Evolutionary conservation across 2,329 filamentous ascomycete species (phyloP), one percentile per base, ranked within the genome.

Genomic region (Sporothrix mexicana): DNA sequence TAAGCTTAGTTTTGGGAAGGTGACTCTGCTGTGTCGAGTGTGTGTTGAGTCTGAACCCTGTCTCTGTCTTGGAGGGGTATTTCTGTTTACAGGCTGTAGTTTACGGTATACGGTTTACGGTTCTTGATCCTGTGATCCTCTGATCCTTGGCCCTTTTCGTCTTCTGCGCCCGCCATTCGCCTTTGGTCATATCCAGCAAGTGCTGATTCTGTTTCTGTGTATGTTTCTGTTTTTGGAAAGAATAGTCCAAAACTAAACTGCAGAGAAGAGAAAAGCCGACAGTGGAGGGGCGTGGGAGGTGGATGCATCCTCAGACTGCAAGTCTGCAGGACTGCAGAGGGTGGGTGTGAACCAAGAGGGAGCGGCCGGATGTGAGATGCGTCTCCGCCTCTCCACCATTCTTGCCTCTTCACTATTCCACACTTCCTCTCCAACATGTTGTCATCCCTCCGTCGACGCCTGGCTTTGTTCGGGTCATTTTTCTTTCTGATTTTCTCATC

Each of bases 331-430:
- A n/a, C n/a, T n/a, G n/a, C n/a, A 36, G 3, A 36, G 30, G n/a
- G 45, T 53, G 64, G 59, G 59, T 43, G 59, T 64, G 59, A 55
- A 12, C 2, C 10, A 7, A 23, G 36, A 64, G 59, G 66, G 45
- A 68, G 47, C 66, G 23, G 47, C 47, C 66, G 47, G 66, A 53
- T 53, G 66, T 53, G 47, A 53, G 66, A 53, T 68, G 66, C 64
- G 45, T 7, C 47, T 68, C 47, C 47, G 66, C 41, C 47, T 68
- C 64, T 67, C 64, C 0, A 8, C 64, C n/a, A n/a, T n/a, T n/a
- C n/a, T n/a, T n/a, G n/a, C n/a, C 25, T 20, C 45, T 20, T 17
- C 25, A 9, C 10, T 10, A 23, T 36, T 36, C 36, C 41, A 20
- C 30, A 23, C 61, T 15, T 66, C 62, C 55, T 49, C 47, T 17